Conservation (phyloP, 345 rosid species). For the Geranium brycei region DNA sequence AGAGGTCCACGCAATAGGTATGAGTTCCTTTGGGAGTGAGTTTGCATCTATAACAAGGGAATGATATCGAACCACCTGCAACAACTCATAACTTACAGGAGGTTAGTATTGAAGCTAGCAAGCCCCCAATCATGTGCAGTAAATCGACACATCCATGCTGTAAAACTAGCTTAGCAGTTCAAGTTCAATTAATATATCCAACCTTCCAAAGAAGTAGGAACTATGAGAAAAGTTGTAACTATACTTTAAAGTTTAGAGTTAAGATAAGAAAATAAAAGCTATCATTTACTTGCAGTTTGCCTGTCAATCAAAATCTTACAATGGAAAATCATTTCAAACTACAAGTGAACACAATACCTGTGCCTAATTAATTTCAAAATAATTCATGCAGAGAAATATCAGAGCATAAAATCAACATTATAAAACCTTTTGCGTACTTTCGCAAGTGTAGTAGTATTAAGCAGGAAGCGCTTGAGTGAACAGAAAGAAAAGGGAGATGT, state of each 20-base stretch:
- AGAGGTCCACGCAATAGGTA: slow-evolving; percentile 81
- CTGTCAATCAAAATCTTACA: neutral
- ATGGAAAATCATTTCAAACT: too few species aligned
- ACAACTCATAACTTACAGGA: slow-evolving; percentile 9
- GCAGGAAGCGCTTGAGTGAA: neutral
- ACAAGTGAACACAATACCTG: neutral
- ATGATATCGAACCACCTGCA: slow-evolving; percentile 91
- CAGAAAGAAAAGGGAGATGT: too few species aligned
- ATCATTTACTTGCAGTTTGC: neutral
- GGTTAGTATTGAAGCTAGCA: neutral
- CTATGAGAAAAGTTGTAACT: neutral
- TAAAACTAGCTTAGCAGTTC: neutral
- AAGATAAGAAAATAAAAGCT: neutral
- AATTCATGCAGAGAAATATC: neutral
- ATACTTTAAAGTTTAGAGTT: too few species aligned
- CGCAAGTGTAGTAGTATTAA: neutral
- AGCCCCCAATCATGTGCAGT: neutral
- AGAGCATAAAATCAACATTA: too few species aligned
- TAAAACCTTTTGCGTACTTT: neutral
- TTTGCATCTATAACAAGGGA: slow-evolving; percentile 68
- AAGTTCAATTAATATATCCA: too few species aligned
- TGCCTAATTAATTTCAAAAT: neutral
- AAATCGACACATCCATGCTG: neutral
- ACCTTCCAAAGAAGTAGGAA: too few species aligned
- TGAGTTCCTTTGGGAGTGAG: slow-evolving; percentile 68